Conservation (phyloP, 1,284 basidiomycete species). For the Tausonia pullulans region DNA sequence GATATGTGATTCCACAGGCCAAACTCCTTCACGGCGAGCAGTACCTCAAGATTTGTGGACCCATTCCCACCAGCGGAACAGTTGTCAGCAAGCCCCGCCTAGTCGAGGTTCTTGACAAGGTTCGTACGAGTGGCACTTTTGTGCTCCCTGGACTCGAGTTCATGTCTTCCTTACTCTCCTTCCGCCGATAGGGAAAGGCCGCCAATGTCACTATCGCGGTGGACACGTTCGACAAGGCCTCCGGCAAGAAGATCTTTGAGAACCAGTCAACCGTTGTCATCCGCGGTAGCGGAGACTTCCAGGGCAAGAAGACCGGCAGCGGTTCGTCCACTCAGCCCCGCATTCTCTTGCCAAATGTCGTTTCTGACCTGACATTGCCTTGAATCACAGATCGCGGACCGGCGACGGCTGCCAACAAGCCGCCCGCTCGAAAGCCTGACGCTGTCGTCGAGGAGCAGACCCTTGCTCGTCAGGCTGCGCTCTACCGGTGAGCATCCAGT, state of each 20-base stretch:
- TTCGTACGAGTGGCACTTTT: constrained; percentile 27
- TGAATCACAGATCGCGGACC: constrained; percentile 64
- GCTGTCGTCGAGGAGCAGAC: constrained; percentile 81
- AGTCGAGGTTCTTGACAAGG: constrained; percentile 42
- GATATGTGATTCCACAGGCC: constrained; percentile 41
- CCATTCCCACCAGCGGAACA: constrained; percentile 78
- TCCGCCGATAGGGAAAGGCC: constrained; percentile 71
- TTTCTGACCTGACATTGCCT: neutral
- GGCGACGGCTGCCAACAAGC: constrained; percentile 70
- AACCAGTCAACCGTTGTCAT: constrained; percentile 88
- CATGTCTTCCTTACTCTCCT: neutral
- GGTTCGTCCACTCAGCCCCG: constrained; percentile 37
- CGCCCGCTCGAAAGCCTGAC: constrained; percentile 74
- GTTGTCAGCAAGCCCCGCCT: constrained; percentile 60
- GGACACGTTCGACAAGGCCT: constrained; percentile 64
- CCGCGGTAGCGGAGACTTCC: constrained; percentile 89
- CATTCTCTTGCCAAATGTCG: neutral
- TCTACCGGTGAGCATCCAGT: constrained; percentile 57
- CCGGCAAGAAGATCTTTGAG: constrained; percentile 77
- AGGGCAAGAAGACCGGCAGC: constrained; percentile 73
- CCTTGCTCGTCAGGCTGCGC: constrained; percentile 62
- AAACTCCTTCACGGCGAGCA: constrained; percentile 98
- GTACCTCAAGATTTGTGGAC: constrained; percentile 75
- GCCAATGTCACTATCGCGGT: constrained; percentile 71
- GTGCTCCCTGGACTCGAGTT: too few species aligned